phyloP scores from a whole-genome alignment of 2,329 filamentous ascomycete species.

The Exserohilum rostratum region DNA sequence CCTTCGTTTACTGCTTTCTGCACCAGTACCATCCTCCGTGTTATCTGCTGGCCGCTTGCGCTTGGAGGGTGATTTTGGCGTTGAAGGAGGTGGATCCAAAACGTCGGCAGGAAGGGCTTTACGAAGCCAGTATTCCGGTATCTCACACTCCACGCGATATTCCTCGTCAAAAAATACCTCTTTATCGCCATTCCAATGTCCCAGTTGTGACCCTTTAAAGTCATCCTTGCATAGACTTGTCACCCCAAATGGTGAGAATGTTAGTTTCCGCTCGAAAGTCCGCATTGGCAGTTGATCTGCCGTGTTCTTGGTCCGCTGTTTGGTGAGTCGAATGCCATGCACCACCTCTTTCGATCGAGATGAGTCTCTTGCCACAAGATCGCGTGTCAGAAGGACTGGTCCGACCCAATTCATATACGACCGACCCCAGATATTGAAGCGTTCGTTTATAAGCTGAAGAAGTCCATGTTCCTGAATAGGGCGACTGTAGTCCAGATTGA shows the following conservation, averaged over 20 bases:
- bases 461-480: conserved; percentile 45
- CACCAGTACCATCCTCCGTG: background rate
- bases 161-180: conserved; percentile 37
- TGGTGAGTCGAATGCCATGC: conserved; percentile 41
- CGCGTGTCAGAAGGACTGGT: conserved; percentile 44
- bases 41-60: conserved; percentile 16
- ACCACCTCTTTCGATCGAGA: conserved; percentile 20
- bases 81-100: conserved; percentile 22
- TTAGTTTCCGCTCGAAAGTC: conserved; percentile 41
- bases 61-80: conserved; percentile 17
- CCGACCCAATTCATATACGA: conserved; percentile 49
- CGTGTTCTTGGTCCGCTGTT: conserved; percentile 30
- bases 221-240: conserved; percentile 36
- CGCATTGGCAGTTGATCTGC: conserved; percentile 14
- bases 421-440: conserved; percentile 49
- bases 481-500: conserved; percentile 38
- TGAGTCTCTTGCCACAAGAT: conserved; percentile 17
- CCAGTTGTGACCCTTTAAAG: conserved; percentile 37
- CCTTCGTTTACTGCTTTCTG: conserved; percentile 5
- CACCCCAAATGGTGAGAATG: conserved; percentile 44
- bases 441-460: conserved; percentile 39
- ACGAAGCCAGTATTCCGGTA: conserved; percentile 43
- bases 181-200: conserved; percentile 25
- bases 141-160: conserved; percentile 44
- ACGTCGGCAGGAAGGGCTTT: conserved; percentile 35